Evolutionary conservation across 805 yeast species (phyloP), one percentile per base, ranked within the genome.

Genomic region (Diddensiella caesifluorescens): DNA sequence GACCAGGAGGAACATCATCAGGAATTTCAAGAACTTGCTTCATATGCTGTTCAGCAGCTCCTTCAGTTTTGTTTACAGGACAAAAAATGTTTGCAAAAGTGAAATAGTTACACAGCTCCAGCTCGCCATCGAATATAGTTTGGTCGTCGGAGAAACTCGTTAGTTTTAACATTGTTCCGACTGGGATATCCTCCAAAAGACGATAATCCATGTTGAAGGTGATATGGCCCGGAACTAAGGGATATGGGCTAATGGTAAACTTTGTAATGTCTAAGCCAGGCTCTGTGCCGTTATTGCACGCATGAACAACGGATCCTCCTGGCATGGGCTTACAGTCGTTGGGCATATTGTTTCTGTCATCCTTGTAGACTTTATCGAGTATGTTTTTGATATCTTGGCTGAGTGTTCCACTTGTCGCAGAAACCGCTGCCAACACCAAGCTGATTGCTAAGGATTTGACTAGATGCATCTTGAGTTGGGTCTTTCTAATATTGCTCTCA

Each of bases 71-170:
- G 23, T 33, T 28, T 7, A 59, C 20, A 1, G 64, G 64, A 38
- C 65, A 61, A 22, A 41, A 32, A 4, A 60, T 45, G 22, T 47
- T 38, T 1, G 56, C 61, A 42, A 46, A 50, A 4, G 29, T 34
- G 22, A 58, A 33, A 38, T 58, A 52, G 9, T 52, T 52, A 39
- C 65, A 61, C 15, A 60, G 22, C 15, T 49, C 51, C 13, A 56
- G 23, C 7, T 49, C 38, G 0, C 55, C 61, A 15, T 47, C 39
- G 36, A 39, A 55, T 5, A 46, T 32, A 19, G 22, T 22, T 5
- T 47, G 33, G 20, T 35, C 32, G 35, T 50, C 54, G 2, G 38
- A 33, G 37, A 42, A 58, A 21, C 55, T 42, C 16, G 28, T 33
- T 15, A 61, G 32, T 10, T 53, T 44, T 22, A 60, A 42, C 4